Evolutionary conservation across 2,329 filamentous ascomycete species (phyloP), one percentile per base, ranked within the genome.

Genomic region (Albophoma yamanashiensis): DNA sequence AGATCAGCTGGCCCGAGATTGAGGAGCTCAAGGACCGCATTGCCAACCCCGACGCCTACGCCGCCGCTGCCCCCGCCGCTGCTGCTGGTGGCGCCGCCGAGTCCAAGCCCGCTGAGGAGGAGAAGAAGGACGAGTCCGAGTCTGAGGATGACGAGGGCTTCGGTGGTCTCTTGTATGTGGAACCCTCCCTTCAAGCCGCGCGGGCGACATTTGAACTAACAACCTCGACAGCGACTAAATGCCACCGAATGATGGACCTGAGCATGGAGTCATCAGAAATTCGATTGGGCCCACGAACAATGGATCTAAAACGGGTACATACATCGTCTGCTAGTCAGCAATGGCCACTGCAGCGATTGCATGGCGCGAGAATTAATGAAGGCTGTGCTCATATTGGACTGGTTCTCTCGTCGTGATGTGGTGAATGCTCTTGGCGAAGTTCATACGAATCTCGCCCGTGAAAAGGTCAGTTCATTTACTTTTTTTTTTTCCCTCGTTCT

Each of bases 11-110:
- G 93, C 87, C 92, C 71, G 91, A 91, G 79, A 96, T 99, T 73
- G 87, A 95, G 73, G 85, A 96, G 81, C 89, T 99, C 82, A 99
- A 99, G 89, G 94, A 99, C 82, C 92, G 94, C 77, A 97, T 99
- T 73, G 91, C 91, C 81, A 97, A 99, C 87, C 95, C 95, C 69
- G 94, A 99, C 60, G 91, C 91, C 60, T 99, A 97, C 78, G 94
- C 93, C 66, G 76, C 91, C 56, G 82, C 92, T 67, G 91, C 89
- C 67, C 91, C 93, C 61, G 85, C 75, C 66, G 88, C 87, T 60
- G 81, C 80, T 62, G 80, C 79, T 61, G 78, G 78, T 58, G 74
- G 78, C 63, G 79, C 77, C 62, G 79, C 77, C 64, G 60, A 36
- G 2, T 77, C 75, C 59, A 81, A 79, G 64, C 79, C 78, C 64